Evolutionary conservation across 164 flowering plant genomes (phyloP), one percentile per base, ranked within the genome.

Genomic region (Houttuynia cordata): DNA sequence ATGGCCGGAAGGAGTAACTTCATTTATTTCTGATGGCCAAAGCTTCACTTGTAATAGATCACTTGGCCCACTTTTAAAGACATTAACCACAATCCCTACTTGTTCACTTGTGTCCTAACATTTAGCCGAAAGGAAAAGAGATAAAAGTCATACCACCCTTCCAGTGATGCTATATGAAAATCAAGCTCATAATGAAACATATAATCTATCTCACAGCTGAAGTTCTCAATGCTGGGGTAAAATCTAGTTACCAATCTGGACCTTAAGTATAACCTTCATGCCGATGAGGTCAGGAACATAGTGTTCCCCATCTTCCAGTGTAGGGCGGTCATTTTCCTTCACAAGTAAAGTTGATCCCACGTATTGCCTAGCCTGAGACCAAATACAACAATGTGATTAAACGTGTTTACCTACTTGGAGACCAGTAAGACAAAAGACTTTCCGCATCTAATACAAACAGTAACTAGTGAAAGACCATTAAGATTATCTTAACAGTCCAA

Each of bases 231-330:
- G 14, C 49, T 45, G 12, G 3, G 17, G 17, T 2, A 12, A 12
- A 45, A 2, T 45, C 14, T 45, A 45, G 49, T 45, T 45, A 7
- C 13, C 49, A 45, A 45, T 17, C 14, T 45, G 17, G 17, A 93
- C 99, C 99, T 93, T 85, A 56, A 86, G 85, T 75, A 82, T 30
- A 64, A 90, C 92, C 67, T 70, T 77, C 96, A 93, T 90, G 75
- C 99, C 97, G 57, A 90, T 69, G 67, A 93, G 97, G 75, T 90
- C 97, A 66, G 77, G 87, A 60, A 81, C 74, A 63, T 93, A 90
- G 67, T 82, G 84, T 60, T 93, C 97, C 22, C 84, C 96, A 61
- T 90, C 95, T 57, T 86, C 88, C 73, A 90, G 67, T 53, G 55
- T 74, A 18, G 96, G 99, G 67, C 93, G 78, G 64, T 90, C 91